Evolutionary conservation across 306 rosid species (phyloP), one percentile per base, ranked within the genome.

Genomic region (Fragaria vesca): DNA sequence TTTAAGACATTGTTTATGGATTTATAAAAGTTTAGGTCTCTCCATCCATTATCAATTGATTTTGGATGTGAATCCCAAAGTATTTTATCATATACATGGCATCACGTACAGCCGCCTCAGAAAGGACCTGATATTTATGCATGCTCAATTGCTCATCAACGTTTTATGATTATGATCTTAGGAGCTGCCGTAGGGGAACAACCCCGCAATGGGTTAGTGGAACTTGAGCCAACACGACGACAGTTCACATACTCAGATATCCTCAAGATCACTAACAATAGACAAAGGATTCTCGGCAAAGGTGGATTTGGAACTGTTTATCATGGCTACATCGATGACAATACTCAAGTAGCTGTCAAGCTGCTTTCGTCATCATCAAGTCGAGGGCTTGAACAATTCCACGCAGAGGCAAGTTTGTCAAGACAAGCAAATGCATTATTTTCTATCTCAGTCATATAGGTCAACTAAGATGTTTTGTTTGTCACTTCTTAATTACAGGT

Each of bases 261-360:
- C 45, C 36, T 68, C 24, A 60, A 40, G 66, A 84, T 90, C 24
- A 90, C 91, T 60, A 77, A 79, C 75, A 84, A 84, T 74, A 87
- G 86, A 65, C 77, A 52, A 20, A 81, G 78, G 17, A 90, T 76
- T 81, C 75, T 87, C 5, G 91, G 88, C 9, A 82, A 54, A 65
- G 91, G 91, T 58, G 90, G 90, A 58, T 87, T 84, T 63, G 90
- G 91, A 55, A 69, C 54, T n/a, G 91, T 87, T 47, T 90, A 73
- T 69, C 76, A 82, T 54, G 91, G 91, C 18, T 40, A 65, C 52
- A 36, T 82, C 34, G 89, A 84, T 16, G 81, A 68, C 47, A 76
- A 67, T 26, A 82, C 70, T 75, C 77, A 79, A 82, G 94, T 90
- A 17, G 93, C 93, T 60, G 81, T 87, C 6, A 90, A 90, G 85